Conservation (phyloP, 768 basidiomycete species). For the Favolaschia claudopus region DNA sequence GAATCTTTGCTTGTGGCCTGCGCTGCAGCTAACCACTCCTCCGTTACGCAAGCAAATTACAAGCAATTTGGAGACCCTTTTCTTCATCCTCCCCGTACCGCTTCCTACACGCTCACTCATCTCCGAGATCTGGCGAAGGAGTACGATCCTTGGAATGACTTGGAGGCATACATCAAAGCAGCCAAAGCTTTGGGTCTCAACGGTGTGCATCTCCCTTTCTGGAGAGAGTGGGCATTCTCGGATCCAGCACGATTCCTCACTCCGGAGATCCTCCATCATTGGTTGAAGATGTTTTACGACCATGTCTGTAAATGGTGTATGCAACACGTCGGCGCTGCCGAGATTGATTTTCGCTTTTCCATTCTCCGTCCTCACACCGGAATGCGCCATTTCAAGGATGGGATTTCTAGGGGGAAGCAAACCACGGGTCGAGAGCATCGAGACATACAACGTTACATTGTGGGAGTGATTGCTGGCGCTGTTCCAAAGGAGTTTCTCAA, state of each 20-base stretch:
- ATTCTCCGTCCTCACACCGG: conserved; percentile 32
- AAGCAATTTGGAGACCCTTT: conserved; percentile 30
- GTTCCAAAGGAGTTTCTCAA: no score
- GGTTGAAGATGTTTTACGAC: conserved; percentile 36
- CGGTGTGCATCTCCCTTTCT: conserved; percentile 29
- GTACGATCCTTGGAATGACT: conserved; percentile 8
- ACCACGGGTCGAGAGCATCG: conserved; percentile 35
- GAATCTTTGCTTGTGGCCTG: conserved; percentile 25
- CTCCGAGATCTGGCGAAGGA: neutral
- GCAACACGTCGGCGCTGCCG: conserved; percentile 23
- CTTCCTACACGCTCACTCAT: conserved; percentile 6
- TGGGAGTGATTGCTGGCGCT: conserved; percentile 23
- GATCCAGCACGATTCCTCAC: conserved; percentile 31
- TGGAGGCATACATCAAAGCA: neutral
- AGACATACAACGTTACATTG: conserved; percentile 31
- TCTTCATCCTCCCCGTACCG: conserved; percentile 20
- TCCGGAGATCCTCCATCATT: conserved; percentile 36
- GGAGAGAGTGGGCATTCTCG: conserved; percentile 32
- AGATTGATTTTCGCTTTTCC: conserved; percentile 36
- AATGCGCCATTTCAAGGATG: conserved; percentile 34
- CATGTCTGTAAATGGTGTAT: conserved; percentile 34
- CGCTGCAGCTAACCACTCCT: conserved; percentile 24
- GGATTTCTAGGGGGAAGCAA: conserved; percentile 36
- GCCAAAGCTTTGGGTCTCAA: conserved; percentile 1
- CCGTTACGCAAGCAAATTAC: conserved; percentile 24